Base-by-base conservation (phyloP, 352 stramenopile species). In the Pythium apleroticum region DNA sequence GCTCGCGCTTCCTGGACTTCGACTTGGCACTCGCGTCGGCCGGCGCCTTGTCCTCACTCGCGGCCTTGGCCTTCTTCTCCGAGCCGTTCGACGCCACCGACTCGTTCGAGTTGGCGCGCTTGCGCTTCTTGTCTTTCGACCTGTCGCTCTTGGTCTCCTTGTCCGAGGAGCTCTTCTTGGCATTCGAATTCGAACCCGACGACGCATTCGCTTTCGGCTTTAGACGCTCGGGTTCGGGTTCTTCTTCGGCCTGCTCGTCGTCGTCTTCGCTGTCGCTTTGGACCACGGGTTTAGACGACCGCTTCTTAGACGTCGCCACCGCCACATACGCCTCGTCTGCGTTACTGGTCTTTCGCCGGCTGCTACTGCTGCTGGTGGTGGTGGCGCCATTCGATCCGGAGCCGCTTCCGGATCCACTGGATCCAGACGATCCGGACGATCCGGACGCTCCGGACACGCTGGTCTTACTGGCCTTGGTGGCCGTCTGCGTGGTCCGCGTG, bases 391-490 rank as follows among this genome's bases (percentile, higher is more conserved):
- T 68, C 57, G 59, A 39, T 50, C 66, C 80, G 28, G n/a, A n/a
- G n/a, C n/a, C n/a, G n/a, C n/a, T n/a, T n/a, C 70, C 57, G 15
- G 69, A 63, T 1, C 24, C 1, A 6, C 17, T 22, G 17, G 43
- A 50, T 50, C 41, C 41, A 48, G 41, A 25, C n/a, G n/a, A 48
- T 24, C 17, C 19, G 61, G 66, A 75, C 30, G 70, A 58, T 45
- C 30, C 33, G 25, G 52, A 59, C 22, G 52, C 5, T 41, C 52
- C 31, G 50, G 50, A 24, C 28, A n/a, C 24, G 27, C 45, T 24
- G 8, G 55, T 22, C 20, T 65, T 67, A 15, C 35, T 70, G 15
- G 69, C 45, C 65, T 91, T 91, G 22, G 73, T 62, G 60, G 82
- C 84, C 22, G 77, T 69, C 22, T 72, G 60, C n/a, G 72, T 61